Conservation (phyloP, 1,284 basidiomycete species). For the Naganishia albida region DNA sequence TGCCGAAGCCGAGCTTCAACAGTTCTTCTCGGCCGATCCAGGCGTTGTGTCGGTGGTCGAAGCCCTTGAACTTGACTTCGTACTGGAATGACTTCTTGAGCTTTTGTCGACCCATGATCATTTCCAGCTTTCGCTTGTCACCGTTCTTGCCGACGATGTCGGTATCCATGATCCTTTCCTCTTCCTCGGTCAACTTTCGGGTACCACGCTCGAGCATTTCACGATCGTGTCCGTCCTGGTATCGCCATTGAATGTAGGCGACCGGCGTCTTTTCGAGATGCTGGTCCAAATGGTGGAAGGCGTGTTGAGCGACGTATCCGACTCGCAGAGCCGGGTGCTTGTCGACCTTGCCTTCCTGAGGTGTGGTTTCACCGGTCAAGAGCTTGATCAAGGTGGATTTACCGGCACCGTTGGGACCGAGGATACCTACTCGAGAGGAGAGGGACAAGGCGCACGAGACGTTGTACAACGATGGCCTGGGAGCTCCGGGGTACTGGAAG, state of each 20-base stretch:
- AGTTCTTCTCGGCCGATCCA: slow-evolving; percentile 92
- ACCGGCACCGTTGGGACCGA: slow-evolving; percentile 90
- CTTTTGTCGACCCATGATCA: slow-evolving; percentile 95
- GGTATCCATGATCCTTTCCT: slow-evolving; percentile 75
- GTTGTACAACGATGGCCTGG: slow-evolving; percentile 78
- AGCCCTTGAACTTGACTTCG: slow-evolving; percentile 94
- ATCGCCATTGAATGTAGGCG: slow-evolving; percentile 97
- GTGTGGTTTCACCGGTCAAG: slow-evolving; percentile 90
- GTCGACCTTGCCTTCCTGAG: slow-evolving; percentile 90
- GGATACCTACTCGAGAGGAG: slow-evolving; percentile 84
- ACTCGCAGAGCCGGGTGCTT: slow-evolving; percentile 95
- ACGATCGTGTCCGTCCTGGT: slow-evolving; percentile 98
- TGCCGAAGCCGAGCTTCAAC: slow-evolving; percentile 83
- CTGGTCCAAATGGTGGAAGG: slow-evolving; percentile 91
- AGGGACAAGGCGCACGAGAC: slow-evolving; percentile 91
- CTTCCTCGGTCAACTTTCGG: slow-evolving; percentile 84
- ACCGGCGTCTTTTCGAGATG: slow-evolving; percentile 94
- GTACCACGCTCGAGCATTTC: slow-evolving; percentile 90
- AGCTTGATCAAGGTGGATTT: slow-evolving; percentile 98
- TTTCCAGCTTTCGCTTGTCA: slow-evolving; percentile 85
- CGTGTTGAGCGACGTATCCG: slow-evolving; percentile 97
- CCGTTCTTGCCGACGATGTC: slow-evolving; percentile 93
- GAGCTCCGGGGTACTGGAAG: slow-evolving; percentile 89
- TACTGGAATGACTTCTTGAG: slow-evolving; percentile 95
- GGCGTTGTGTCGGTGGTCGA: slow-evolving; percentile 87